These are phyloP conservation scores for Suhomyces tanzawaensis DNA, from an alignment of 805 yeast species.

Conservation along the genomic window DNA sequence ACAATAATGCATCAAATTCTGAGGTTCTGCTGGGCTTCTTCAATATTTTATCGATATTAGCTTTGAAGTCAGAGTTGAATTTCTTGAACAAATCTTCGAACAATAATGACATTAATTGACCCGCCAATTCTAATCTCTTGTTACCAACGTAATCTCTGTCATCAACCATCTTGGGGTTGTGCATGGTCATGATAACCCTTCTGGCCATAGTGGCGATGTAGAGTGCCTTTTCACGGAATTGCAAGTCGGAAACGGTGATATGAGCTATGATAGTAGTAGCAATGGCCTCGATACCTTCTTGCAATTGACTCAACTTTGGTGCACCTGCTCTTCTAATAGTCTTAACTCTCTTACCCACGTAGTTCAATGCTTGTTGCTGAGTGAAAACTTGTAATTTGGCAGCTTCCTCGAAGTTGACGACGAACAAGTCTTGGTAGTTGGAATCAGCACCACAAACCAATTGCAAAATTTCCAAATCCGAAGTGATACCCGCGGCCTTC, in stretches of 20 bases:
- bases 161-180: constrained; percentile 92
- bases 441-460: constrained; percentile 90
- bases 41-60: constrained; percentile 87
- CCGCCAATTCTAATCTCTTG: constrained; percentile 94
- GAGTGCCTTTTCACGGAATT: constrained; percentile 90
- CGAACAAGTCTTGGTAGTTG: constrained; percentile 86
- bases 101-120: constrained; percentile 90
- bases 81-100: constrained; percentile 97
- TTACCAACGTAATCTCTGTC: constrained; percentile 99
- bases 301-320: constrained; percentile 74
- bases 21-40: constrained; percentile 93
- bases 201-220: constrained; percentile 96
- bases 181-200: constrained; percentile 92
- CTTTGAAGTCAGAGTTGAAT: constrained; percentile 91
- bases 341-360: constrained; percentile 86
- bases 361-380: constrained; percentile 90
- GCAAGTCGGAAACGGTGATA: constrained; percentile 76
- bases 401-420: constrained; percentile 91
- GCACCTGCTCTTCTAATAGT: constrained; percentile 85
- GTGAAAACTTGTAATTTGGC: constrained; percentile 81
- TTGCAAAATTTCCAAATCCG: constrained; percentile 91
- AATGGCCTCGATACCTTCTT: constrained; percentile 95
- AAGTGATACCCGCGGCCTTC: constrained; percentile 91
- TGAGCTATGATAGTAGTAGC: constrained; percentile 97
- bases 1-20: constrained; percentile 89